Evolutionary conservation across 208 protist species (phyloP), one percentile per base, ranked within the genome.

Genomic region (Borovskyia barvae): DNA sequence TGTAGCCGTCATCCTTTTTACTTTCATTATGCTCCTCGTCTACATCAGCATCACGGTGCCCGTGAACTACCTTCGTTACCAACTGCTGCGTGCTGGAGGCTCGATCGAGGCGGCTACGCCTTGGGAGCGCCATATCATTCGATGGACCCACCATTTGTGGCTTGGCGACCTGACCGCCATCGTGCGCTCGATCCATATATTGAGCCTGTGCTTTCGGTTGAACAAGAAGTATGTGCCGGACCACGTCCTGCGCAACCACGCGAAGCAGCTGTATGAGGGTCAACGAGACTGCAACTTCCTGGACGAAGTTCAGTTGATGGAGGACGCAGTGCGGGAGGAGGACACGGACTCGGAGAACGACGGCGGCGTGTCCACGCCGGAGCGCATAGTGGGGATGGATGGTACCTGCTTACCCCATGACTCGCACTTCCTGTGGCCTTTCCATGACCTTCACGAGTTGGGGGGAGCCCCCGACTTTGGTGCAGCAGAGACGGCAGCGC

Each of bases 221-320:
- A 94, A 90, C 64, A 89, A 88, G 66, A 92, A 92, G 54, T 94
- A 94, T 56, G 88, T 94, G 9, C 88, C 88, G 3, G 76, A 80
- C 45, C 82, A 92, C 66, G 75, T 92, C 26, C 69, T 94, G 45
- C 76, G 74, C 35, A 71, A 75, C 46, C 81, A 88, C 45, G 70
- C 78, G 24, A 52, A 70, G 51, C 72, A 86, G 54, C 66, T 90
- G 17, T 81, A 70, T 41, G 19, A 53, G 19, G 54, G 65, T 3
- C 56, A 57, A 19, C 39, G 67, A 25, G 66, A 58, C 12, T 71
- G 51, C 28, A 70, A 74, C 45, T 54, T 71, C 14, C 40, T 62
- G 1, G 45, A 70, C 24, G 74, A 79, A 4, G 37, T 36, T 6
- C 53, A 63, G 50, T 2, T 58, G 22, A 46, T 59, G 36, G 61